phyloP scores from a whole-genome alignment of 2,329 filamentous ascomycete genomes.

The Byssothecium circinans region DNA sequence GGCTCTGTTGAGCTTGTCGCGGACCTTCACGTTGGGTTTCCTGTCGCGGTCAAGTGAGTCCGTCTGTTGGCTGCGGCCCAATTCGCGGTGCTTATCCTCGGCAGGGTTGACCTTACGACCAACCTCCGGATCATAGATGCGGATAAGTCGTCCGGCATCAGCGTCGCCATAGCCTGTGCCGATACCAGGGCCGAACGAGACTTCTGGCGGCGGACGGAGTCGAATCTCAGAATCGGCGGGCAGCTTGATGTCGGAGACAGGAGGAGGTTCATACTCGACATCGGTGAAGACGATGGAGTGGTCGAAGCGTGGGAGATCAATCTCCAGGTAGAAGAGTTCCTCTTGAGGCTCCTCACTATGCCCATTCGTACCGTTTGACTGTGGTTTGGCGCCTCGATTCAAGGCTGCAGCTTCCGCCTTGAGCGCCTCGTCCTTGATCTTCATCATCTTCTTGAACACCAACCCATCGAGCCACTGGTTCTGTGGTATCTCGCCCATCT shows the following conservation, averaged over 20 bases:
- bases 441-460: conserved; percentile 88
- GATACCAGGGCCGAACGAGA: conserved; percentile 88
- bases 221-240: conserved; percentile 65
- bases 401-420: conserved; percentile 44
- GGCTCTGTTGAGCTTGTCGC: conserved; percentile 89
- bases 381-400: conserved; percentile 23
- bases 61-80: conserved; percentile 89
- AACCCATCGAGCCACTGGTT: conserved; percentile 96
- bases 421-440: conserved; percentile 51
- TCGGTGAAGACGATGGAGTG: conserved; percentile 95
- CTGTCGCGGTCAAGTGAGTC: conserved; percentile 93
- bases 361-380: conserved; percentile 10
- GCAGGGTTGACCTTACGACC: conserved; percentile 89
- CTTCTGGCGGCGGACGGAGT: conserved; percentile 79
- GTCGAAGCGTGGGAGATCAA: conserved; percentile 93
- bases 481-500: conserved; percentile 92
- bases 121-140: conserved; percentile 91
- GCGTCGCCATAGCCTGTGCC: conserved; percentile 57
- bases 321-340: conserved; percentile 76
- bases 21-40: conserved; percentile 92
- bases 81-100: conserved; percentile 88
- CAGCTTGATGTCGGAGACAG: conserved; percentile 74
- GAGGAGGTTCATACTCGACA: conserved; percentile 84
- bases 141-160: conserved; percentile 66
- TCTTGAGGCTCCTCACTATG: conserved; percentile 44